Conservation (phyloP, 2,329 filamentous ascomycete species). For the Aspergillus texensis region DNA sequence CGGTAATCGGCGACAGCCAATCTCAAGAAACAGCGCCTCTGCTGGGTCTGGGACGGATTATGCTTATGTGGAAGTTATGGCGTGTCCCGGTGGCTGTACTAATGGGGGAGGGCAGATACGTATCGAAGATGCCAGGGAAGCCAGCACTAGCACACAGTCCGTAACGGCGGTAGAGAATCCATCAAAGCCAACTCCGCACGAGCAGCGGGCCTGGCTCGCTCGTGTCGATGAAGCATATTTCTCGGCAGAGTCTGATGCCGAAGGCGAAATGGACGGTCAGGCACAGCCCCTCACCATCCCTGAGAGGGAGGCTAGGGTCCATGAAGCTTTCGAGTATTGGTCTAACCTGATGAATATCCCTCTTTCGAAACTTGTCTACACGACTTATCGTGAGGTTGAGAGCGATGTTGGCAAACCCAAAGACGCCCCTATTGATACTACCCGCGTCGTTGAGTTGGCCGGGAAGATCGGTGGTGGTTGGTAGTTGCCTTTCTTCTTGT, state of each 20-base stretch:
- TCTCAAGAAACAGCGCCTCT: conserved; percentile 35
- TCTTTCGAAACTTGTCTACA: conserved; percentile 74
- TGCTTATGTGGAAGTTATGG: conserved; percentile 98
- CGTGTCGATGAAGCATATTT: conserved; percentile 89
- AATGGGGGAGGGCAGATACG: conserved; percentile 97
- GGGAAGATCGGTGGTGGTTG: conserved; percentile 92
- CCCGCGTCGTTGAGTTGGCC: conserved; percentile 84
- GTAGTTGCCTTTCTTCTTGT: conserved; percentile 53
- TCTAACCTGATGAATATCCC: conserved; percentile 69
- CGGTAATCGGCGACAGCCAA: conserved; percentile 31
- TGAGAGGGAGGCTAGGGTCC: conserved; percentile 48
- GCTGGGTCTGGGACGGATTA: conserved; percentile 61
- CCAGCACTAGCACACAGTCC: conserved; percentile 18
- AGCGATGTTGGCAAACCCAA: conserved; percentile 87
- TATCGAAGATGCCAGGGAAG: conserved; percentile 68
- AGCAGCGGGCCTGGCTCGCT: conserved; percentile 84
- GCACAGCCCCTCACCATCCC: conserved; percentile 27
- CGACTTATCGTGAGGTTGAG: conserved; percentile 87
- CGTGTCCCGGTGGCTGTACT: conserved; percentile 96
- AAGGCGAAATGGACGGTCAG: conserved; percentile 35
- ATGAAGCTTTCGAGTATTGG: conserved; percentile 76
- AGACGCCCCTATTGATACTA: conserved; percentile 63
- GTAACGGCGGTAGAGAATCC: conserved; percentile 26
- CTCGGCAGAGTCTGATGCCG: conserved; percentile 66
- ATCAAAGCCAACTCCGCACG: conserved; percentile 68